Percentiles rank a stretch among this genome's conserved stretches.
Evolutionary conservation across 345 rosid genomes (phyloP).

Genomic region (Eucalyptus sp.): DNA sequence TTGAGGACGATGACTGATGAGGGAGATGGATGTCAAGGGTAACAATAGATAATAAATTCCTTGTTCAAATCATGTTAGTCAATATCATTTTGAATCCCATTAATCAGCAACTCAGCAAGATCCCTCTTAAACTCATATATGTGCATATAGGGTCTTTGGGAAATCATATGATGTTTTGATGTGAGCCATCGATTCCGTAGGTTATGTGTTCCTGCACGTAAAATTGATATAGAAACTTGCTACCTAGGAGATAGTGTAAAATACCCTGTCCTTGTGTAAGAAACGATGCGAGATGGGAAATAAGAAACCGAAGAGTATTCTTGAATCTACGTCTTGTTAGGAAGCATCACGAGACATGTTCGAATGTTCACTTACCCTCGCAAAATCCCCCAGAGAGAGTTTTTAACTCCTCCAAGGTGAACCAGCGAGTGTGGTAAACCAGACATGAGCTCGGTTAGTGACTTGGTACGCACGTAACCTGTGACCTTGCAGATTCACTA

Average conservation of each 20-base stretch:
- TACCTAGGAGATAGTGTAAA: neutral
- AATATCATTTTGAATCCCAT: neutral
- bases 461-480: neutral
- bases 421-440: neutral
- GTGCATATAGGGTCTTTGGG: neutral
- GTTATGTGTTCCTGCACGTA: neutral
- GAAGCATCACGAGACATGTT: neutral
- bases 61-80: neutral
- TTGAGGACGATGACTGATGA: neutral
- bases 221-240: neutral
- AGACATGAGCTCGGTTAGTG: neutral
- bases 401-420: neutral
- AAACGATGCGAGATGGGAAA: neutral
- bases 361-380: neutral
- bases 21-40: neutral
- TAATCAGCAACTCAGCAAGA: neutral
- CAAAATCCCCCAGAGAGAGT: neutral
- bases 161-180: neutral
- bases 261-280: neutral
- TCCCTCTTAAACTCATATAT: neutral
- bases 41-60: neutral
- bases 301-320: neutral
- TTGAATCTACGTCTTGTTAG: neutral
- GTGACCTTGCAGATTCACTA: neutral
- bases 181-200: neutral